These are phyloP conservation scores for Diaporthe nobilis DNA, from an alignment of 2,329 filamentous ascomycete genomes.

Conservation along the genomic window DNA sequence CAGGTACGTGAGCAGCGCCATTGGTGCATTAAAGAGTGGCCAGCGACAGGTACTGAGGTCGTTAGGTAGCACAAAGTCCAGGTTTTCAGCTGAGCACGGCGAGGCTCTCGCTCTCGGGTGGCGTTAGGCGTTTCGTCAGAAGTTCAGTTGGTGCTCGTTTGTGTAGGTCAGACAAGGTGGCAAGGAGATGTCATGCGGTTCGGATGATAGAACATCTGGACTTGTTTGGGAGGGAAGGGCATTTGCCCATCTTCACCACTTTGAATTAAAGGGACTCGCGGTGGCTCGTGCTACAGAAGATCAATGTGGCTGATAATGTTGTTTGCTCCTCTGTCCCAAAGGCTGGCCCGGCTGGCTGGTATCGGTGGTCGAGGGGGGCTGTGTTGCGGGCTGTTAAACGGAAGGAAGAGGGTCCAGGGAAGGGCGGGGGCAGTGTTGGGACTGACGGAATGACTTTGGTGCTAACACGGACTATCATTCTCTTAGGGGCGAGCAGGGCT, in stretches of 20 bases:
- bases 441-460: background rate
- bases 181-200: background rate
- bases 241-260: no score
- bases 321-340: background rate
- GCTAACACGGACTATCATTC: background rate
- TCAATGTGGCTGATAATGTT: slow-evolving; percentile 12
- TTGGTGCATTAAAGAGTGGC: no score
- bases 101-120: background rate
- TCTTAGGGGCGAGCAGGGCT: fast-evolving
- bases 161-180: no score
- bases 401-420: background rate
- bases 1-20: background rate
- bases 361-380: background rate
- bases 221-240: background rate
- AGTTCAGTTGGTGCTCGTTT: no score
- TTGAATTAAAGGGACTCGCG: background rate
- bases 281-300: background rate
- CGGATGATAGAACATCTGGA: background rate
- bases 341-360: background rate
- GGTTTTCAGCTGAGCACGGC: background rate
- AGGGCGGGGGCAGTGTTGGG: background rate
- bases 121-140: background rate
- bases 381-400: slow-evolving; percentile 4
- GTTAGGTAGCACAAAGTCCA: background rate
- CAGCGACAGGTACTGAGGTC: background rate